phyloP scores from a whole-genome alignment of 169 alveolate genomes.

The Babesia gibsoni region DNA sequence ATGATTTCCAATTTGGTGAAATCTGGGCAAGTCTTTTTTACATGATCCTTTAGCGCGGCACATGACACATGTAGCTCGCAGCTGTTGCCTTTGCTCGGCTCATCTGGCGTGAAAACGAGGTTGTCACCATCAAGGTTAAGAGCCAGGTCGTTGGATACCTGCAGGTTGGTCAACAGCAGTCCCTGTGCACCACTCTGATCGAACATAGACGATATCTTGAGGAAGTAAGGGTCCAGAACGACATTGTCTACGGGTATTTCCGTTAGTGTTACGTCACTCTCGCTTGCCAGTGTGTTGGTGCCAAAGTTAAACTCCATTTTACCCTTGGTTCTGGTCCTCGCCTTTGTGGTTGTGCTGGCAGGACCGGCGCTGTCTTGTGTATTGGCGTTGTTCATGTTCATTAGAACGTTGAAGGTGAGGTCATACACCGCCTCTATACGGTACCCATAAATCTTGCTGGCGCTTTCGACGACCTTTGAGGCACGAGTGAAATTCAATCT shows the following conservation, averaged over 20 bases:
- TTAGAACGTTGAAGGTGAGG: conserved; percentile 71
- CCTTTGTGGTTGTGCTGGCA: neutral
- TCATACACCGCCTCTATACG: conserved; percentile 79
- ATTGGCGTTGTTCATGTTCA: conserved; percentile 68
- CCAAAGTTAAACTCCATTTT: conserved; percentile 12
- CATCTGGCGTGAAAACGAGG: neutral
- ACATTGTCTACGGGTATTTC: conserved; percentile 54
- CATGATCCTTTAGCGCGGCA: neutral
- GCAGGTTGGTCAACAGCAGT: conserved; percentile 42
- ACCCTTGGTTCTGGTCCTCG: neutral
- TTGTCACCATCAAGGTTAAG: conserved; percentile 38
- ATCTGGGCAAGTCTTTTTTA: neutral
- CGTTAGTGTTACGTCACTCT: conserved; percentile 51
- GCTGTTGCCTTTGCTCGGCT: neutral
- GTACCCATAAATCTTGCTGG: conserved; percentile 75
- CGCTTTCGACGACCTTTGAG: conserved; percentile 77
- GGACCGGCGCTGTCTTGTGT: neutral
- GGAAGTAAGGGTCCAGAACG: conserved; percentile 59
- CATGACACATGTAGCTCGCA: neutral
- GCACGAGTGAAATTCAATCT: conserved; percentile 69
- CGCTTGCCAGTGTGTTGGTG: conserved; percentile 33
- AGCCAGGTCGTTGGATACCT: conserved; percentile 18
- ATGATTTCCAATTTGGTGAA: conserved; percentile 12
- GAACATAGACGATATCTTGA: conserved; percentile 61
- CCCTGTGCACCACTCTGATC: conserved; percentile 63